Evolutionary conservation across 2,329 filamentous ascomycete species (phyloP).

Genomic region (Sporothrix brunneoviolacea): DNA sequence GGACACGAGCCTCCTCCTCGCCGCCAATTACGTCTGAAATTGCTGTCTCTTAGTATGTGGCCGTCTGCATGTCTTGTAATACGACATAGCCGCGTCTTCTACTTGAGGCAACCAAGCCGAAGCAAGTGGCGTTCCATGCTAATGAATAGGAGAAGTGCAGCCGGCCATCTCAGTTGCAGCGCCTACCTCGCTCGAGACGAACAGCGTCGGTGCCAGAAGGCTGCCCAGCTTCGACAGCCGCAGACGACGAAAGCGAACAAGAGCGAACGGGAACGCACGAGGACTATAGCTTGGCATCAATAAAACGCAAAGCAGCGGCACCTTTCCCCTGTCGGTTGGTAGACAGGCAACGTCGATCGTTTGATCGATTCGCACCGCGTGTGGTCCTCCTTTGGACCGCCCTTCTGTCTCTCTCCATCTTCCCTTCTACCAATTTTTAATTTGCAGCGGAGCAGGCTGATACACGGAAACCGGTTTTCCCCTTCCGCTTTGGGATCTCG

Average conservation of each 20-base stretch:
- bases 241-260: no score
- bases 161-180: no score
- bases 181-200: no score
- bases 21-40: no score
- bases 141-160: no score
- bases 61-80: background rate
- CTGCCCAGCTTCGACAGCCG: no score
- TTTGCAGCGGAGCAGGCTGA: conserved; percentile 7
- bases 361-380: background rate
- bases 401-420: background rate
- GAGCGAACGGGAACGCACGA: no score
- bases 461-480: conserved; percentile 8
- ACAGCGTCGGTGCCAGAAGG: no score
- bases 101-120: background rate
- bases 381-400: background rate
- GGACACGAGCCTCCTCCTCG: no score
- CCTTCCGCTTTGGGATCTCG: background rate
- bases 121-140: background rate
- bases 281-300: no score
- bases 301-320: no score
- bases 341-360: background rate
- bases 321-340: background rate
- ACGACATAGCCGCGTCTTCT: no score
- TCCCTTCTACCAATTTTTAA: background rate
- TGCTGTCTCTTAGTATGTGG: conserved; percentile 5